These are phyloP conservation scores for Xerocomus nothofagi DNA, from an alignment of 1,284 basidiomycete species.

Conservation along the genomic window DNA sequence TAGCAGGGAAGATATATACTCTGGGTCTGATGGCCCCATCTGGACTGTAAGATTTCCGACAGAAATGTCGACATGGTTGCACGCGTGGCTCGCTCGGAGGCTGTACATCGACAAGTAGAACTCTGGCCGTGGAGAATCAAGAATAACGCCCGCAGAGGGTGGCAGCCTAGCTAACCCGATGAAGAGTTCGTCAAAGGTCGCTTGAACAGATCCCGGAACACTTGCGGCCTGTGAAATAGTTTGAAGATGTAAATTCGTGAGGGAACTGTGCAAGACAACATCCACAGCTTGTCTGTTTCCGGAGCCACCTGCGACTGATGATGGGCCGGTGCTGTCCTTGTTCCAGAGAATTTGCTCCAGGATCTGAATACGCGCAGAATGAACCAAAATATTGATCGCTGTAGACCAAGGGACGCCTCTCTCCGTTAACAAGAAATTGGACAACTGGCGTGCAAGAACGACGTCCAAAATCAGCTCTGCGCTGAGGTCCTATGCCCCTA, in stretches of 20 bases:
- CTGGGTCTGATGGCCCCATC: slow-evolving; percentile 47
- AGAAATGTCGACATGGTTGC: slow-evolving; percentile 28
- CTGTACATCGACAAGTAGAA: slow-evolving; percentile 21
- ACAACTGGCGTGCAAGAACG: slow-evolving; percentile 43
- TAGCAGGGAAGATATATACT: slow-evolving; percentile 41
- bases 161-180: slow-evolving; percentile 14
- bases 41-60: slow-evolving; percentile 34
- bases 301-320: neutral
- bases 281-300: slow-evolving; percentile 17
- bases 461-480: slow-evolving; percentile 51
- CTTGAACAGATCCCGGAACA: neutral
- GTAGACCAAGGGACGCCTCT: neutral
- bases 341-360: slow-evolving; percentile 27
- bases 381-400: slow-evolving; percentile 26
- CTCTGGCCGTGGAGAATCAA: slow-evolving; percentile 17
- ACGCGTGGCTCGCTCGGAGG: slow-evolving; percentile 26
- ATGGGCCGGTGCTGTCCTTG: neutral
- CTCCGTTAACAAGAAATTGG: slow-evolving; percentile 25
- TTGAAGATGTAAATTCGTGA: slow-evolving; percentile 23
- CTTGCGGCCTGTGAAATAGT: slow-evolving; percentile 1
- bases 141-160: neutral
- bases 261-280: slow-evolving; percentile 18
- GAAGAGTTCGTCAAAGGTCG: slow-evolving; percentile 22
- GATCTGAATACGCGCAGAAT: slow-evolving; percentile 26
- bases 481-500: slow-evolving; percentile 38